Base-by-base conservation (phyloP, 805 yeast species). In the Candida broadrunensis region DNA sequence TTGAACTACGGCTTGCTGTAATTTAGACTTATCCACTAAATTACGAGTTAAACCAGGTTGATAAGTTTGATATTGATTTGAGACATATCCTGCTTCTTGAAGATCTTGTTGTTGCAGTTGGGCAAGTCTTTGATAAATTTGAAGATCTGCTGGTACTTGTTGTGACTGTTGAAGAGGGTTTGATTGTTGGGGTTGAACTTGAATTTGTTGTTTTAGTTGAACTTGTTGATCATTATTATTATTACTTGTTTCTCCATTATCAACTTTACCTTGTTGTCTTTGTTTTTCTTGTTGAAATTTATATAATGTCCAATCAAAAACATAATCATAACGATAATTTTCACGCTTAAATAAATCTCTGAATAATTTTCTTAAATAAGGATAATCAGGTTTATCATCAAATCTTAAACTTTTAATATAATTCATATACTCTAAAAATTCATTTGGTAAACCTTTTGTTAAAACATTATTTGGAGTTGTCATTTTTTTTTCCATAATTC, bases 311-410 rank as follows among this genome's bases (percentile, higher is more conserved):
- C 99, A 91, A 67, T 91, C 99, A 65, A 89, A 91, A 18, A 93
- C 81, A 64, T 89, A 91, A 67, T 91, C 98, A 63, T 90, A 91
- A 52, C 84, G 81, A 63, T 88, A 91, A 43, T 88, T 87, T 61
- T 91, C 91, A 49, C 91, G 80, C 48, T 87, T 73, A 60, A 88
- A 88, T 54, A 93, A 73, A 58, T 90, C 97, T 56, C 97, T 81
- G 67, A 91, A 85, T 43, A 91, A 73, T 61, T 88, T 84, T 56
- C 97, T 85, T 63, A 91, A 75, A 60, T 84, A 91, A 35, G 81
- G 76, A 63, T 93, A 91, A 66, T 91, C 98, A 8, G 99, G 99
- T 61, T 88, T 88, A 63, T 93, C 98, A 56, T 91, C 98, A 56
- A 93, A 91, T 48, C 96, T 77, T 55, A 91, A 77, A 44, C 91